Evolutionary conservation across 306 rosid species (phyloP).

Genomic region (Albizia julibrissin): DNA sequence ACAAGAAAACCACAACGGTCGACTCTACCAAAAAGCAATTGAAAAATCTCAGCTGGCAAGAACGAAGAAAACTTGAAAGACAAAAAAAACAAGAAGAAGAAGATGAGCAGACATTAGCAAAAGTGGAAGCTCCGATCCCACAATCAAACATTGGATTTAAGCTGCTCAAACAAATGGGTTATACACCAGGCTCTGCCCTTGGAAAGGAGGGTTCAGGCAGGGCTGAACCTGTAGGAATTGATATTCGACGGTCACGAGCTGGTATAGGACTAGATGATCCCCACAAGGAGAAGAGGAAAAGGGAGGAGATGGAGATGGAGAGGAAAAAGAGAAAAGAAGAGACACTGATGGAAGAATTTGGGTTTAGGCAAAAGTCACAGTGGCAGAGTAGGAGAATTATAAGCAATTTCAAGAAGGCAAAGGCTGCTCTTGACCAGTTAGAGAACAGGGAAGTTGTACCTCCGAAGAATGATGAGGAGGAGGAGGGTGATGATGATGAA

Average conservation of each 20-base stretch:
- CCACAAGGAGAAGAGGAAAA: constrained; percentile 72
- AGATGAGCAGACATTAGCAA: constrained; percentile 81
- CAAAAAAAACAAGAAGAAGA: constrained; percentile 74
- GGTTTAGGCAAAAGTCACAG: constrained; percentile 76
- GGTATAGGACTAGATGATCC: constrained; percentile 80
- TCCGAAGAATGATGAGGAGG: constrained; percentile 67
- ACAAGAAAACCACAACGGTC: constrained; percentile 34
- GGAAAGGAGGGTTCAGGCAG: constrained; percentile 80
- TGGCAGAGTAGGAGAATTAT: constrained; percentile 71
- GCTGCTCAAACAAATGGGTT: constrained; percentile 89
- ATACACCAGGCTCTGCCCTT: constrained; percentile 76
- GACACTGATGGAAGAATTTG: constrained; percentile 76
- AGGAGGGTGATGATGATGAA: constrained; percentile 53
- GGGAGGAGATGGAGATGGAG: constrained; percentile 44
- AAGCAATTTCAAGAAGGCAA: constrained; percentile 71
- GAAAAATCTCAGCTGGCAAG: constrained; percentile 72
- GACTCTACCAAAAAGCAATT: constrained; percentile 55
- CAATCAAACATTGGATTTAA: constrained; percentile 90
- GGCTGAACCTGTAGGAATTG: constrained; percentile 77
- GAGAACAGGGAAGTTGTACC: constrained; percentile 76
- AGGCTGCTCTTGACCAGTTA: constrained; percentile 81
- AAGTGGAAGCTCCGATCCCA: constrained; percentile 80
- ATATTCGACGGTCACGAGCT: constrained; percentile 88
- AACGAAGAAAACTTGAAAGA: constrained; percentile 63
- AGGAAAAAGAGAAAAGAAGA: constrained; percentile 59